Conservation (phyloP, 177 flowering plant genomes). For the Vitis hybrid region DNA sequence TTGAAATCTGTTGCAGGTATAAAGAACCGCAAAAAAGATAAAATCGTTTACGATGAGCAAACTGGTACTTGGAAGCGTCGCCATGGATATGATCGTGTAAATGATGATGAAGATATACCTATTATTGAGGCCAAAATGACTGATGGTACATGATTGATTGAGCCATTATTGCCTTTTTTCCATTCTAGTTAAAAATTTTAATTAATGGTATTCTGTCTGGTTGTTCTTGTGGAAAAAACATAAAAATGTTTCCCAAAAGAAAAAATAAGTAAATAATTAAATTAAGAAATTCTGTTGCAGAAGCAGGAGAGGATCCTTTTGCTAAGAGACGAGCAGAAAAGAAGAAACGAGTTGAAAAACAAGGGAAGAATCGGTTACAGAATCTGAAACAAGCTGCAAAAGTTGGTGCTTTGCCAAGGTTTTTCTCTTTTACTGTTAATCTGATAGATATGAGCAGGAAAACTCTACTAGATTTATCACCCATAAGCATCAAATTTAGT, state of each 20-base stretch:
- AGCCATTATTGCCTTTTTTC: background rate
- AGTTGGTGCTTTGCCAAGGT: conserved; percentile 91
- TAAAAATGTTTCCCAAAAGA: no score
- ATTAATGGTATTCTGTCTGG: no score
- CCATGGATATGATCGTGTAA: conserved; percentile 89
- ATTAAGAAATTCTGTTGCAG: conserved; percentile 28
- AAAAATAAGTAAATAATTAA: no score
- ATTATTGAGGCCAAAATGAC: conserved; percentile 82
- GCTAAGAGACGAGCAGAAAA: conserved; percentile 68
- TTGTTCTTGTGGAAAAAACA: no score
- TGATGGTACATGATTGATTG: conserved; percentile 53
- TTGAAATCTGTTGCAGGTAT: conserved; percentile 53
- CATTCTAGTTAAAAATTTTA: background rate
- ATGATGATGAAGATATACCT: conserved; percentile 82
- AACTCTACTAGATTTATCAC: no score
- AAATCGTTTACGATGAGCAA: conserved; percentile 71
- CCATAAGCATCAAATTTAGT: no score
- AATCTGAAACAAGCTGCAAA: conserved; percentile 82
- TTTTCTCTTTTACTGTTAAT: conserved; percentile 5
- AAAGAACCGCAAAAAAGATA: conserved; percentile 76
- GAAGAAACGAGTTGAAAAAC: conserved; percentile 72
- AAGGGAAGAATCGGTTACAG: conserved; percentile 72
- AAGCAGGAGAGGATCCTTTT: conserved; percentile 86
- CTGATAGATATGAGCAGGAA: no score
- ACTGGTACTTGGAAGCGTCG: conserved; percentile 87